Conservation (phyloP, 108 stramenopile genomes). For the Nitzschia sp. region DNA sequence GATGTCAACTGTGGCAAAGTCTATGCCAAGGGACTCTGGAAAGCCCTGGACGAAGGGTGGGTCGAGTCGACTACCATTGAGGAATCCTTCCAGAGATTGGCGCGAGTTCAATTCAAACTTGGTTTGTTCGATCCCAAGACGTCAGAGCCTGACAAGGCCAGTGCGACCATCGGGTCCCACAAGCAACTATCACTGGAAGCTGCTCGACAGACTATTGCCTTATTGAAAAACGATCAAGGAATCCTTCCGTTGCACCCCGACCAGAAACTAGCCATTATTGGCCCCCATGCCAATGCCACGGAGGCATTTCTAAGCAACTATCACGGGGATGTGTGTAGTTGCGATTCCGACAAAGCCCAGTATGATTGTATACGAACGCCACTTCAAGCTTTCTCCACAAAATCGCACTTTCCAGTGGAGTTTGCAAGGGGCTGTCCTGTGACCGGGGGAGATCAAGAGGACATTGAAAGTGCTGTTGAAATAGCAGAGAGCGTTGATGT, state of each 20-base stretch:
- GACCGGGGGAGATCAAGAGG: slow-evolving; percentile 4
- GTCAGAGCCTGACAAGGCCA: slow-evolving; percentile 18
- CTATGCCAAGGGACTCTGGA: slow-evolving; percentile 18
- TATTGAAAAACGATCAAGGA: slow-evolving; percentile 39
- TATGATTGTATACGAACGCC: slow-evolving; percentile 39
- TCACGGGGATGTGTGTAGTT: slow-evolving; percentile 29
- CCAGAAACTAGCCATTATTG: slow-evolving; percentile 45
- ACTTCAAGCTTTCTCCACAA: slow-evolving; percentile 17
- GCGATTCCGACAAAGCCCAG: not conserved
- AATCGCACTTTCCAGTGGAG: slow-evolving; percentile 3
- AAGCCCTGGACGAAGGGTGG: slow-evolving; percentile 33
- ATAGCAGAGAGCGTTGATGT: slow-evolving; percentile 31
- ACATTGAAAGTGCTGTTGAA: slow-evolving; percentile 23
- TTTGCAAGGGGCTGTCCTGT: slow-evolving; percentile 21
- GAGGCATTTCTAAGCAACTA: slow-evolving; percentile 42
- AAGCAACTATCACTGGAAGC: slow-evolving; percentile 42
- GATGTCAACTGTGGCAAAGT: slow-evolving; percentile 56
- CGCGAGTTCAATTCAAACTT: slow-evolving; percentile 38
- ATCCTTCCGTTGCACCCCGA: slow-evolving; percentile 32
- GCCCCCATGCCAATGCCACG: slow-evolving; percentile 47
- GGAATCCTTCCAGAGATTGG: slow-evolving; percentile 36
- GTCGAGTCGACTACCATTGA: slow-evolving; percentile 29
- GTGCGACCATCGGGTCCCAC: slow-evolving; percentile 26
- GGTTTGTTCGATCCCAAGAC: slow-evolving; percentile 49
- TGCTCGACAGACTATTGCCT: slow-evolving; percentile 48